These are phyloP conservation scores for Immersiella caudata DNA, from an alignment of 495 filamentous ascomycete genomes.

Conservation along the genomic window DNA sequence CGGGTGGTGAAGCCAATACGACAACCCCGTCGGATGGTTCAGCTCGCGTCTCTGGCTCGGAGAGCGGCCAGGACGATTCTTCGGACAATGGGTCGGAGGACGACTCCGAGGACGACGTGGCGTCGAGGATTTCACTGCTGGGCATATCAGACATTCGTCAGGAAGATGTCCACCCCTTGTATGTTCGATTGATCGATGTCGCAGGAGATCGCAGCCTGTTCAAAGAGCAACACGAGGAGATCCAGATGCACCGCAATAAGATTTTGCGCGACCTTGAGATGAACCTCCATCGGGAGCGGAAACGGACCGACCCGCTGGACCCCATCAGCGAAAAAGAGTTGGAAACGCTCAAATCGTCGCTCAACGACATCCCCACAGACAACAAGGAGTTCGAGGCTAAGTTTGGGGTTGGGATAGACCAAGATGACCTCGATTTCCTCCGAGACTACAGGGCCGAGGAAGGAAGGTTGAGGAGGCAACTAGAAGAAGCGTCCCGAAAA, in stretches of 20 bases:
- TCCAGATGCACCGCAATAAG: constrained; percentile 29
- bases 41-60: background rate
- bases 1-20: constrained; percentile 7
- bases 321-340: constrained; percentile 34
- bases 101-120: constrained; percentile 23
- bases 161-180: constrained; percentile 40
- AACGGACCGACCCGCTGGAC: constrained; percentile 28
- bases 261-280: constrained; percentile 35
- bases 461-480: constrained; percentile 13
- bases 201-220: constrained; percentile 33
- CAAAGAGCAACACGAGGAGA: constrained; percentile 33
- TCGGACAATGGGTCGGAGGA: constrained; percentile 19
- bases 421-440: constrained; percentile 38
- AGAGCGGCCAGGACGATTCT: background rate
- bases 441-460: constrained; percentile 29
- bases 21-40: background rate
- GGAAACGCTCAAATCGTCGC: constrained; percentile 25
- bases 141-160: constrained; percentile 33
- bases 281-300: constrained; percentile 30
- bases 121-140: constrained; percentile 28
- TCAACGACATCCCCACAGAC: constrained; percentile 20
- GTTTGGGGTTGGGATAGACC: constrained; percentile 30
- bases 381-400: constrained; percentile 24
- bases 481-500: constrained; percentile 24
- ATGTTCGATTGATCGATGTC: constrained; percentile 31